Percentiles rank a stretch among this genome's conserved stretches.
These are phyloP conservation scores for Davidsoniella eucalypti DNA, from an alignment of 2,329 filamentous ascomycete genomes.

Conservation along the genomic window DNA sequence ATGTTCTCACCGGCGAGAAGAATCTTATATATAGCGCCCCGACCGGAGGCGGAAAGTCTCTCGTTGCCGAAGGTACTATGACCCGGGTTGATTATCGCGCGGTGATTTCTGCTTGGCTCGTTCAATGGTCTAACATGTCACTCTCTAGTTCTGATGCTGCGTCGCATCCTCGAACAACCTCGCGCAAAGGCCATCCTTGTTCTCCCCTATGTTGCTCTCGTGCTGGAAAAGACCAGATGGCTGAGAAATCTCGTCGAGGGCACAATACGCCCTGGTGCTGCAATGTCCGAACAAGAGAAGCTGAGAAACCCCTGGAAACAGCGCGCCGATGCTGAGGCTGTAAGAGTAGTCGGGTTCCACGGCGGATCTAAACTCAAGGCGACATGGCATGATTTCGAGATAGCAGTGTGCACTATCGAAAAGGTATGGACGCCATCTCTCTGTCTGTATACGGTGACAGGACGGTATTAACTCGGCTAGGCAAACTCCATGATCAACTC, in stretches of 20 bases:
- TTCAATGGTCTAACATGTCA: conserved; percentile 2
- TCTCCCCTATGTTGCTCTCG: conserved; percentile 61
- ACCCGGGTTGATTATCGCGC: neutral
- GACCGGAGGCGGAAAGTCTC: conserved; percentile 61
- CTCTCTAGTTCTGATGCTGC: conserved; percentile 49
- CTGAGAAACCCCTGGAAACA: conserved; percentile 32
- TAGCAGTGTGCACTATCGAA: conserved; percentile 66
- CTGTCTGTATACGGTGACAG: neutral
- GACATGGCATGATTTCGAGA: conserved; percentile 59
- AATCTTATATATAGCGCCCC: conserved; percentile 70
- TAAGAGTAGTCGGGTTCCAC: conserved; percentile 58
- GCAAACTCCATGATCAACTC: conserved; percentile 59
- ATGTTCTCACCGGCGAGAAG: conserved; percentile 45
- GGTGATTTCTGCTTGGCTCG: neutral
- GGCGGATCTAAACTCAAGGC: conserved; percentile 52
- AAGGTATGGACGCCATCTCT: conserved; percentile 28
- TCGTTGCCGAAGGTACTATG: conserved; percentile 43
- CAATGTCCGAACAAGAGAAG: conserved; percentile 21
- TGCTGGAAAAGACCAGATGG: conserved; percentile 67
- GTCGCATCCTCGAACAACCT: conserved; percentile 46
- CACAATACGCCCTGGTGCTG: conserved; percentile 26
- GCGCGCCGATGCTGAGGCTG: conserved; percentile 37
- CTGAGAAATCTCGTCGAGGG: conserved; percentile 49
- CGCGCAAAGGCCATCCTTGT: conserved; percentile 54
- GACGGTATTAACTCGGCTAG: conserved; percentile 22